phyloP scores from a whole-genome alignment of 495 filamentous ascomycete species.

The Penicillium cinerascens region DNA sequence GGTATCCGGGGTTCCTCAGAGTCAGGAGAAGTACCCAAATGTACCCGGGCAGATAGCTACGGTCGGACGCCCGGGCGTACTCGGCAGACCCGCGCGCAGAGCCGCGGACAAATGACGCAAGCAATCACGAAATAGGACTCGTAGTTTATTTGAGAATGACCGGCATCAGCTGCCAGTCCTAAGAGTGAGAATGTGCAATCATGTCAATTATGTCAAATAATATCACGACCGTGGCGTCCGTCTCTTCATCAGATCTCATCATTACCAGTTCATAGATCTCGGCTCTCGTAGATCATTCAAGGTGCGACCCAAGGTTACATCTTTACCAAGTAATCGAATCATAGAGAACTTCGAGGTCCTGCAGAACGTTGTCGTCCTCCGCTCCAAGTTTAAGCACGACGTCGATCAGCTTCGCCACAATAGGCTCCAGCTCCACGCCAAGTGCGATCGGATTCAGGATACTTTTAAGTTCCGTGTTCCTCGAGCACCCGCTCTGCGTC shows the following conservation, averaged over 20 bases:
- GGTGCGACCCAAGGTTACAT: neutral
- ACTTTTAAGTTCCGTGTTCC: conserved; percentile 19
- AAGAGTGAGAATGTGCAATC: neutral
- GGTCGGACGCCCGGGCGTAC: neutral
- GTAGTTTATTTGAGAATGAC: conserved; percentile 5
- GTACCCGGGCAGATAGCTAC: neutral
- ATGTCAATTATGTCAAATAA: neutral
- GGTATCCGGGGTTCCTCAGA: neutral
- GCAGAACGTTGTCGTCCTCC: conserved; percentile 19
- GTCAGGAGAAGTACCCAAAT: neutral
- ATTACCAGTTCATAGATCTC: conserved; percentile 1
- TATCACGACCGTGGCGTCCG: too few relatives aligned
- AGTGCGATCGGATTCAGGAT: conserved; percentile 26
- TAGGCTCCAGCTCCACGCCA: conserved; percentile 27
- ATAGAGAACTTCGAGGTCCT: conserved; percentile 14
- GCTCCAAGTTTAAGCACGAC: conserved; percentile 14
- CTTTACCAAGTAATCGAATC: conserved; percentile 4
- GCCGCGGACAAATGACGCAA: conserved; percentile 24
- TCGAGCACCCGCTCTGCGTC: conserved; percentile 17
- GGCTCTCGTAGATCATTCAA: neutral
- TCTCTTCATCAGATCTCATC: neutral
- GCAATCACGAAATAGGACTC: conserved; percentile 13
- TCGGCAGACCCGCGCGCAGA: conserved; percentile 5
- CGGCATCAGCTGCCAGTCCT: neutral
- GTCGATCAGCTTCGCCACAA: conserved; percentile 22